A percentile compares a stretch with the other conserved stretches of the same genome.
These are phyloP conservation scores for Trichosporon sp. DNA, from an alignment of 1,284 basidiomycete genomes.

Conservation along the genomic window DNA sequence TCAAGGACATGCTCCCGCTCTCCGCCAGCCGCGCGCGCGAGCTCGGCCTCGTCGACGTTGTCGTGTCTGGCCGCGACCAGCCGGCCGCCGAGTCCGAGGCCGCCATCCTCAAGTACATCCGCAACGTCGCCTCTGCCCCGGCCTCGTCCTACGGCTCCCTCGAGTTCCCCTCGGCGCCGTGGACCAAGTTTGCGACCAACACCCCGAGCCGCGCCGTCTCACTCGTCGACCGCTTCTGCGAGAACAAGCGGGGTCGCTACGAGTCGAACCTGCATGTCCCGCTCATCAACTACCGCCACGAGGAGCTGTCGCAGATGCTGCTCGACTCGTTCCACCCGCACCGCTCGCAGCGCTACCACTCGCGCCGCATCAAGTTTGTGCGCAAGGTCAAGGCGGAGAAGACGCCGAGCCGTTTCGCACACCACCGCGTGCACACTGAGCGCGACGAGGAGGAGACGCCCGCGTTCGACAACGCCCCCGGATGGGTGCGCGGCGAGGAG, in stretches of 20 bases:
- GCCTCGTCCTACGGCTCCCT: slow-evolving; percentile 1
- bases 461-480: slow-evolving; percentile 45
- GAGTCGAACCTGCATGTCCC: slow-evolving; percentile 27
- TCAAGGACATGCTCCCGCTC: slow-evolving; percentile 51
- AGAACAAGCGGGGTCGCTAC: slow-evolving; percentile 39
- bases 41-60: slow-evolving; percentile 43
- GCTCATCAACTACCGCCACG: slow-evolving; percentile 44
- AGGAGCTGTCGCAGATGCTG: slow-evolving; percentile 53
- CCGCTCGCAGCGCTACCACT: slow-evolving; percentile 48
- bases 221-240: slow-evolving; percentile 31
- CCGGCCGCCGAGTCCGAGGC: slow-evolving; percentile 21
- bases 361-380: slow-evolving; percentile 50
- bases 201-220: neutral
- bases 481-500: slow-evolving; percentile 43
- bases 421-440: slow-evolving; percentile 34
- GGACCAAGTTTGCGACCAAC: slow-evolving; percentile 16
- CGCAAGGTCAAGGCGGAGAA: slow-evolving; percentile 48
- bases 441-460: slow-evolving; percentile 45
- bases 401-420: slow-evolving; percentile 48
- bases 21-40: slow-evolving; percentile 34
- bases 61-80: slow-evolving; percentile 25
- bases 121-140: slow-evolving; percentile 15
- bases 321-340: slow-evolving; percentile 51
- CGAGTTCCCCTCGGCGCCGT: slow-evolving; percentile 24
- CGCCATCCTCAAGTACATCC: slow-evolving; percentile 29